phyloP scores from a whole-genome alignment of 805 yeast genomes.

The Candida wancherniae region DNA sequence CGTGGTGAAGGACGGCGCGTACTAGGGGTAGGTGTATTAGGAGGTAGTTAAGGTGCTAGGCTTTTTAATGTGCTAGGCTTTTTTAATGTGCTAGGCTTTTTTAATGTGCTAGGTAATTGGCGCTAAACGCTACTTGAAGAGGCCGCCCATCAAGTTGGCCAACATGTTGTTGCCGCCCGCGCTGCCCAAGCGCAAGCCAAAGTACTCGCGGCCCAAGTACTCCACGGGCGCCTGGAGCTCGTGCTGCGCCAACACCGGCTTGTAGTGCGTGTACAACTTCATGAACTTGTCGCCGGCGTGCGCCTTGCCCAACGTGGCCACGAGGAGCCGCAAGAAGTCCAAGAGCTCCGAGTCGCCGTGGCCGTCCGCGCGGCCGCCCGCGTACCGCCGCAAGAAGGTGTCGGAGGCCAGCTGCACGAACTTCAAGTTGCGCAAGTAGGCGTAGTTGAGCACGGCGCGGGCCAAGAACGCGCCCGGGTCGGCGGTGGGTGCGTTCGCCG shows the following conservation, averaged over 20 bases:
- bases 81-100: too few relatives aligned
- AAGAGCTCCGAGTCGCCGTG: conserved; percentile 42
- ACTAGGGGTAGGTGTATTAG: too few relatives aligned
- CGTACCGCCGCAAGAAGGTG: conserved; percentile 19
- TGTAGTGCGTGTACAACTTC: conserved; percentile 50
- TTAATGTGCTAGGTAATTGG: too few relatives aligned
- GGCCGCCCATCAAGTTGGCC: conserved; percentile 61
- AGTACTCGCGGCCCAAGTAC: conserved; percentile 57
- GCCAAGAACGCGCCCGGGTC: conserved; percentile 31
- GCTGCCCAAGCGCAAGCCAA: conserved; percentile 47
- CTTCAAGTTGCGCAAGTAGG: conserved; percentile 61
- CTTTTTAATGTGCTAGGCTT: too few relatives aligned
- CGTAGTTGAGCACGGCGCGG: conserved; percentile 72
- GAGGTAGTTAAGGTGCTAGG: too few relatives aligned
- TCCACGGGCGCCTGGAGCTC: conserved; percentile 45
- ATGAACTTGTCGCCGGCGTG: conserved; percentile 47
- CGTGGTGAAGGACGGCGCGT: conserved; percentile 42
- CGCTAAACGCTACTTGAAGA: conserved; percentile 29
- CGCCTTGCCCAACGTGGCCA: conserved; percentile 52
- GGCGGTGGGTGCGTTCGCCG: conserved; percentile 12
- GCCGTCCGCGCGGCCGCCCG: too few relatives aligned
- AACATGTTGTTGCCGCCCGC: conserved; percentile 40
- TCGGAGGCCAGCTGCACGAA: conserved; percentile 41
- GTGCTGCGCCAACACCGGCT: conserved; percentile 25
- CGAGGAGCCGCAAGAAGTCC: conserved; percentile 66